Percentiles rank a stretch among this genome's conserved stretches.
phyloP scores from a whole-genome alignment of 2,329 filamentous ascomycete genomes.

The Tolypocladium endophyticum region DNA sequence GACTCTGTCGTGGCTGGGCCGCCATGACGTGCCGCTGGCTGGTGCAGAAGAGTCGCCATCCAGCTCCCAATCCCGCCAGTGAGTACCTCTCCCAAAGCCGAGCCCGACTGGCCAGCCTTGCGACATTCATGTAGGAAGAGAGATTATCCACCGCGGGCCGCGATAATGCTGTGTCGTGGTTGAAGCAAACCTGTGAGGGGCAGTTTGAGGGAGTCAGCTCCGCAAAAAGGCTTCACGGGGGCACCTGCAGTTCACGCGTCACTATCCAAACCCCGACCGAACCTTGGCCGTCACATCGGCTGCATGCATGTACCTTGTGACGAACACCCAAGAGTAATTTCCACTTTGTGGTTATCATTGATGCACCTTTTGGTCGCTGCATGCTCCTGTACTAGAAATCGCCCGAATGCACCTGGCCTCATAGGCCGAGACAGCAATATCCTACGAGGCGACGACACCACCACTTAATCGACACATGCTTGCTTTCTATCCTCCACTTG shows the following conservation, averaged over 20 bases:
- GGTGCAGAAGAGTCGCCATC: background rate
- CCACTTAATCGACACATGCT: background rate
- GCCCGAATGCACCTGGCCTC: background rate
- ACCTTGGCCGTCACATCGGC: background rate
- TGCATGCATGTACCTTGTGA: background rate
- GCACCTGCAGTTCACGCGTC: background rate
- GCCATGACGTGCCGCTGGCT: background rate
- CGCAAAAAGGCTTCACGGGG: background rate
- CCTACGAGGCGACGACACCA: background rate
- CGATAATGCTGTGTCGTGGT: background rate
- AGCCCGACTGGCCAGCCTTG: background rate
- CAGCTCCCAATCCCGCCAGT: background rate
- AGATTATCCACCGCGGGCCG: background rate
- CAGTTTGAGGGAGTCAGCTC: background rate
- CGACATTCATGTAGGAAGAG: background rate
- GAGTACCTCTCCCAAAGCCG: background rate
- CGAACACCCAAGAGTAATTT: background rate
- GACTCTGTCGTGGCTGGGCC: conserved; percentile 17
- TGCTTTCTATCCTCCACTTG: background rate
- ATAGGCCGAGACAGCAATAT: background rate
- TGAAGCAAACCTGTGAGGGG: background rate
- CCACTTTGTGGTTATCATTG: background rate
- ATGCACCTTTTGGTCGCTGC: background rate
- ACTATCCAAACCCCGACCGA: background rate
- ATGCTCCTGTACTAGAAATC: background rate